These are phyloP conservation scores for Rosellinia necatrix DNA, from an alignment of 2,329 filamentous ascomycete species.

Conservation along the genomic window DNA sequence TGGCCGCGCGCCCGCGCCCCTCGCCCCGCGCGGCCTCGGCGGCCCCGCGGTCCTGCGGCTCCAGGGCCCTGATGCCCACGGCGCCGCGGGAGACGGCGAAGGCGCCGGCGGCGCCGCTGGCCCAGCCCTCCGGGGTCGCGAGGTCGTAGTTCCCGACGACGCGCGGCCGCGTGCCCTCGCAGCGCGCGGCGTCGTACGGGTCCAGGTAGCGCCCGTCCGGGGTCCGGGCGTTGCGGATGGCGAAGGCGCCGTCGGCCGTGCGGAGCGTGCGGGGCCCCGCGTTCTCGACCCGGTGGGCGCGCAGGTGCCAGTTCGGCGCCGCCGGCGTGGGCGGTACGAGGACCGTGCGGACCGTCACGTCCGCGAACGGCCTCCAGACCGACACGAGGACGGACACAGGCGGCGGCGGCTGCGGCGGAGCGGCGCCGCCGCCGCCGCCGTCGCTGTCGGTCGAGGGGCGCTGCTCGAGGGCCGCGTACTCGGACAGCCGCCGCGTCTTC, in stretches of 20 bases:
- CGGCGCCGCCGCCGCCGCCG: no score
- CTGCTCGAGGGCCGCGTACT: constrained; percentile 65
- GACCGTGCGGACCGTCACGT: constrained; percentile 68
- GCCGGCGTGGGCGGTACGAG: constrained; percentile 64
- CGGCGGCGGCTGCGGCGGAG: no score
- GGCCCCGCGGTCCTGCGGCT: constrained; percentile 29
- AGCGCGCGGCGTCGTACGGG: constrained; percentile 49
- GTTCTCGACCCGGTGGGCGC: constrained; percentile 65
- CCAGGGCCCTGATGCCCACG: constrained; percentile 62
- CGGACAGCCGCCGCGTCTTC: constrained; percentile 74
- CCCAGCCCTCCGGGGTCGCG: constrained; percentile 57
- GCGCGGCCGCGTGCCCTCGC: constrained; percentile 58
- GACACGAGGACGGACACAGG: constrained; percentile 69
- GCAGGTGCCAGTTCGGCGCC: constrained; percentile 71
- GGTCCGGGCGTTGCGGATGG: constrained; percentile 62
- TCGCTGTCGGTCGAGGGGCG: no score
- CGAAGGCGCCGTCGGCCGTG: constrained; percentile 77
- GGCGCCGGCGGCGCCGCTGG: constrained; percentile 54
- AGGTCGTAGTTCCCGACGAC: constrained; percentile 66
- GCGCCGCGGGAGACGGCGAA: constrained; percentile 62
- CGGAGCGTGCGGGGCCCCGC: constrained; percentile 59
- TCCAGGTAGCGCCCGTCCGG: constrained; percentile 56
- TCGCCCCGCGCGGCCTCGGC: constrained; percentile 33
- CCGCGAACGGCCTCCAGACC: constrained; percentile 71
- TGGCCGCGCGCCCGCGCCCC: constrained; percentile 57